A percentile compares a stretch with the other conserved stretches of the same genome.
Evolutionary conservation across 2,329 filamentous ascomycete genomes (phyloP).

Genomic region (Claviceps quebecensis): DNA sequence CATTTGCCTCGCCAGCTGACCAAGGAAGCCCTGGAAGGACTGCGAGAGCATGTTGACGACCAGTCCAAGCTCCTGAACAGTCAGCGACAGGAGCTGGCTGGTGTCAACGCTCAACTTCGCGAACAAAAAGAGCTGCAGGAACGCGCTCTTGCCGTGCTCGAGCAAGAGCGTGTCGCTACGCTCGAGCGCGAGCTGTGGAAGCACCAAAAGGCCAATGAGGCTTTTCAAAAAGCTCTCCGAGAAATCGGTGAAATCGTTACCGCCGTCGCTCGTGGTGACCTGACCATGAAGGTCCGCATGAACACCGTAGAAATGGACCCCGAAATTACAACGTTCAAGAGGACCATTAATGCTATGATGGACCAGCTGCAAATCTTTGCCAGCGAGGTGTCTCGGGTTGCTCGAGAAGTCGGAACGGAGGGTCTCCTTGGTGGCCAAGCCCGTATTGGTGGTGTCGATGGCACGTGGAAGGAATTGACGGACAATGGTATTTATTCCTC

Average conservation of each 20-base stretch:
- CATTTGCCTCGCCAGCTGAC: slow-evolving; percentile 40
- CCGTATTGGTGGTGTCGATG: slow-evolving; percentile 83
- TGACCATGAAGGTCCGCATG: slow-evolving; percentile 94
- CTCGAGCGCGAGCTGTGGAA: slow-evolving; percentile 91
- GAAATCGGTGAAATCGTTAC: slow-evolving; percentile 98
- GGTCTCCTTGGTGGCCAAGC: slow-evolving; percentile 89
- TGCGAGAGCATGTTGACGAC: slow-evolving; percentile 83
- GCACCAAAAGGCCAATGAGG: slow-evolving; percentile 94
- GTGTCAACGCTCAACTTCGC: slow-evolving; percentile 72
- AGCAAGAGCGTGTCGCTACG: slow-evolving; percentile 74
- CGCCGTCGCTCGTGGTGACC: slow-evolving; percentile 83
- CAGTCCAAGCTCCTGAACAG: slow-evolving; percentile 84
- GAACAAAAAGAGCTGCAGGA: slow-evolving; percentile 79
- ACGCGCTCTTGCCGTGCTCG: slow-evolving; percentile 66
- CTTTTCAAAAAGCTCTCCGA: slow-evolving; percentile 91
- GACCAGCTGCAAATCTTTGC: slow-evolving; percentile 94
- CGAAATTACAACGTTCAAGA: slow-evolving; percentile 94
- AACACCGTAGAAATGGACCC: slow-evolving; percentile 95
- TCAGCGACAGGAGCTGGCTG: slow-evolving; percentile 73
- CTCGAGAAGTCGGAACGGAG: slow-evolving; percentile 91
- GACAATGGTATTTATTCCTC: slow-evolving; percentile 48
- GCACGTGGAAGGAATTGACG: slow-evolving; percentile 95
- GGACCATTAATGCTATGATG: slow-evolving; percentile 98
- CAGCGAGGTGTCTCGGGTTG: slow-evolving; percentile 87
- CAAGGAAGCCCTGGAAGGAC: slow-evolving; percentile 70